Evolutionary conservation across 2,329 filamentous ascomycete genomes (phyloP).

Genomic region (Penicillium sp.): DNA sequence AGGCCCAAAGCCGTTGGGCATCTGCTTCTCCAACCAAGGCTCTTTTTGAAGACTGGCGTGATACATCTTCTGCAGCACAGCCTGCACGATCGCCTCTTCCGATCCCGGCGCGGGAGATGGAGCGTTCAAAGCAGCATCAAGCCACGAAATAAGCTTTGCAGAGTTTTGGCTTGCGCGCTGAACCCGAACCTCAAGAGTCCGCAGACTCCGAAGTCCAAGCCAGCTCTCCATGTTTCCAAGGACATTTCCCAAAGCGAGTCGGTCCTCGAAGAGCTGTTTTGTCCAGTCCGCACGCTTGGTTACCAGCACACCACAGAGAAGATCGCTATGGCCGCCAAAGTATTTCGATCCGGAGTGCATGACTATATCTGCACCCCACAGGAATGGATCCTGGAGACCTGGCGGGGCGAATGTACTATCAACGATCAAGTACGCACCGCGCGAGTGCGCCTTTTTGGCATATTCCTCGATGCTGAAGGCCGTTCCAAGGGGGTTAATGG

Average conservation of each 20-base stretch:
- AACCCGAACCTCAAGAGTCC: constrained; percentile 81
- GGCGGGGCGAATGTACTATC: constrained; percentile 92
- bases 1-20: constrained; percentile 86
- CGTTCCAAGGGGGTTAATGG: constrained; percentile 82
- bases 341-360: constrained; percentile 96
- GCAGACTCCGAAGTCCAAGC: constrained; percentile 79
- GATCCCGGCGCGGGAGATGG: constrained; percentile 37
- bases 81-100: constrained; percentile 47
- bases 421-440: constrained; percentile 74
- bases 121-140: constrained; percentile 53
- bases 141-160: constrained; percentile 67
- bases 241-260: constrained; percentile 74
- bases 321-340: constrained; percentile 87
- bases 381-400: constrained; percentile 79
- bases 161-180: constrained; percentile 71
- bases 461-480: constrained; percentile 70
- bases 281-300: constrained; percentile 60
- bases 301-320: constrained; percentile 81
- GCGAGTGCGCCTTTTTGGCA: constrained; percentile 66
- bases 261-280: constrained; percentile 61
- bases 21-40: constrained; percentile 77
- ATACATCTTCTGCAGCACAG: constrained; percentile 61
- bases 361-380: constrained; percentile 74
- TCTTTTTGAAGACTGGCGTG: constrained; percentile 80
- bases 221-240: constrained; percentile 88